A percentile compares a stretch with the other conserved stretches of the same genome.
Evolutionary conservation across 768 basidiomycete species (phyloP).

Genomic region (Cubamyces sp.): DNA sequence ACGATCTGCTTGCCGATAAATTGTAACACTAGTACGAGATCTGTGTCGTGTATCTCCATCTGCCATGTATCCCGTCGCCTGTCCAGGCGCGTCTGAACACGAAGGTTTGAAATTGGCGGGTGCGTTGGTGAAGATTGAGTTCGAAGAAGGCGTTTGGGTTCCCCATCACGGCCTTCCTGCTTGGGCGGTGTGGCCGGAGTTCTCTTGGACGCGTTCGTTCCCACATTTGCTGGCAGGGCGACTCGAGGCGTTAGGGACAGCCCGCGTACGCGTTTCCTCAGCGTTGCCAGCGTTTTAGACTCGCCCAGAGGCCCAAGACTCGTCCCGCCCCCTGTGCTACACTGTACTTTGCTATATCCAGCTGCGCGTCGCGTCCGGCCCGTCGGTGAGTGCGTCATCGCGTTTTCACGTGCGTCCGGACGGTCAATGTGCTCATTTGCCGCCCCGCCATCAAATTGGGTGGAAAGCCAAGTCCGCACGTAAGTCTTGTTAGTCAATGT

Average conservation of each 20-base stretch:
- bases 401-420: slow-evolving; percentile 4
- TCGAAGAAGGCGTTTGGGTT: background rate
- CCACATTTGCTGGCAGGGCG: background rate
- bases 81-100: too few species aligned
- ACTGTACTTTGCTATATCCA: too few species aligned
- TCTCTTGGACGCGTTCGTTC: slow-evolving; percentile 4
- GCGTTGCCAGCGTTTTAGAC: too few species aligned
- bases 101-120: background rate
- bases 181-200: slow-evolving; percentile 3
- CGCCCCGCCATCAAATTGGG: background rate
- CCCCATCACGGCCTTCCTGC: background rate
- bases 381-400: slow-evolving; percentile 1
- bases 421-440: background rate
- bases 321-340: too few species aligned
- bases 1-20: background rate
- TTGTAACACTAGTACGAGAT: slow-evolving; percentile 4
- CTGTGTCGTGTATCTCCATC: too few species aligned
- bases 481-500: background rate
- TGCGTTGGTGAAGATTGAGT: background rate
- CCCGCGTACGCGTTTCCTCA: background rate
- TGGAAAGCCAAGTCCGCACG: background rate
- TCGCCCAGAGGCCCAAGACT: too few species aligned
- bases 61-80: too few species aligned
- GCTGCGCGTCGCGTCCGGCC: background rate
- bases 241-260: background rate